Conservation (phyloP, 768 basidiomycete species). For the Mycena belliarum region DNA sequence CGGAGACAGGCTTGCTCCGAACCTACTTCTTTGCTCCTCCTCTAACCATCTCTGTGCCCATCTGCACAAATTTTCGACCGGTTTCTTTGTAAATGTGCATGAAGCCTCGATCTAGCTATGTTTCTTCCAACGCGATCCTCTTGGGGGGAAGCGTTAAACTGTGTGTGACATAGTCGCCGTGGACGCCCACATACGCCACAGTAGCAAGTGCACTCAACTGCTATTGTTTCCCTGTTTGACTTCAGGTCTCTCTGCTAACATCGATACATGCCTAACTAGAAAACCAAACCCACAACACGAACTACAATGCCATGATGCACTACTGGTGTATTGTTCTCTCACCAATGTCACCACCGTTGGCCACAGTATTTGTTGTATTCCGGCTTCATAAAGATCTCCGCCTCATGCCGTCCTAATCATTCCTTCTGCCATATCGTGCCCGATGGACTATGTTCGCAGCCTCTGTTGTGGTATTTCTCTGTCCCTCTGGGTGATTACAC, state of each 20-base stretch:
- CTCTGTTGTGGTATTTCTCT: background rate
- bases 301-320: background rate
- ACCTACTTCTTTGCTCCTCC: too few relatives aligned
- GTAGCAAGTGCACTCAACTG: background rate
- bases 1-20: too few relatives aligned
- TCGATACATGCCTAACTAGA: too few relatives aligned
- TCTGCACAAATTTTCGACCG: too few relatives aligned
- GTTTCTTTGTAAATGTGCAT: too few relatives aligned
- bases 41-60: too few relatives aligned
- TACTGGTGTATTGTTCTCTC: background rate
- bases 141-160: background rate
- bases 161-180: background rate
- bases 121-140: too few relatives aligned
- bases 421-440: background rate
- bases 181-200: background rate
- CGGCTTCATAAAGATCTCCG: background rate
- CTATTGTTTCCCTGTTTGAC: background rate
- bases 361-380: conserved; percentile 2
- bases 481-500: background rate
- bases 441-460: background rate
- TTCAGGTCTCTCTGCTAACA: background rate
- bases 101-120: too few relatives aligned
- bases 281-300: background rate
- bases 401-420: too few relatives aligned
- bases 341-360: background rate